phyloP scores from a whole-genome alignment of 148 eudicot species.

The Nepenthes mirabilis region DNA sequence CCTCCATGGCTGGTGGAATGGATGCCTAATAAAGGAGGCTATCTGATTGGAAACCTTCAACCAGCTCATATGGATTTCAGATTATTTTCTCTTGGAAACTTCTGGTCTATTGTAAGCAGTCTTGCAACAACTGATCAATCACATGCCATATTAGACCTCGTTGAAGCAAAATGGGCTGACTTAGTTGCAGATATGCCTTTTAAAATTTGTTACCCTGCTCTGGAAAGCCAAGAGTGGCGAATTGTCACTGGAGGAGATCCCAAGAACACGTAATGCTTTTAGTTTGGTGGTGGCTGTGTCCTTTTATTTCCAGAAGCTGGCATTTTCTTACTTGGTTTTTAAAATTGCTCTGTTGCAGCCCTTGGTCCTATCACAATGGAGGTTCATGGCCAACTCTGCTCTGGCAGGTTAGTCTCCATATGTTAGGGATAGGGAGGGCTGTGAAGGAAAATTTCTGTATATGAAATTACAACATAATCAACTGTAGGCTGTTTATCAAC shows the following conservation, averaged over 20 bases:
- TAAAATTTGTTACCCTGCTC: slow-evolving; percentile 85
- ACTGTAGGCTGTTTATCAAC: too few species aligned
- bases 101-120: slow-evolving; percentile 70
- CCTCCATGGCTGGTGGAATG: slow-evolving; percentile 91
- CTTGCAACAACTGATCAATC: slow-evolving; percentile 56
- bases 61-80: slow-evolving; percentile 94
- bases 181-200: slow-evolving; percentile 74
- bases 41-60: slow-evolving; percentile 74
- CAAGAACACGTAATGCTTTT: slow-evolving; percentile 63
- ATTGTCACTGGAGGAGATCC: slow-evolving; percentile 90
- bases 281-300: not conserved
- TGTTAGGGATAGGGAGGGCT: not conserved
- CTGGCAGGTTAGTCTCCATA: slow-evolving; percentile 54
- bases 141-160: slow-evolving; percentile 58
- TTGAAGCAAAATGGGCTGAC: slow-evolving; percentile 91
- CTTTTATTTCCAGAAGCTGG: not conserved
- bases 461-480: too few species aligned
- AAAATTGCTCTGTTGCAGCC: slow-evolving; percentile 30
- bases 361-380: slow-evolving; percentile 82
- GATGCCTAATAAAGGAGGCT: slow-evolving; percentile 74
- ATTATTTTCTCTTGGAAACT: slow-evolving; percentile 75
- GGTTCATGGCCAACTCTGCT: slow-evolving; percentile 92
- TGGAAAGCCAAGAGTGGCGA: slow-evolving; percentile 85
- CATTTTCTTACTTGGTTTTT: not conserved
- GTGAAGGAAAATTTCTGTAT: too few species aligned